Evolutionary conservation across 768 basidiomycete genomes (phyloP).

Genomic region (Boletus reticuloceps): DNA sequence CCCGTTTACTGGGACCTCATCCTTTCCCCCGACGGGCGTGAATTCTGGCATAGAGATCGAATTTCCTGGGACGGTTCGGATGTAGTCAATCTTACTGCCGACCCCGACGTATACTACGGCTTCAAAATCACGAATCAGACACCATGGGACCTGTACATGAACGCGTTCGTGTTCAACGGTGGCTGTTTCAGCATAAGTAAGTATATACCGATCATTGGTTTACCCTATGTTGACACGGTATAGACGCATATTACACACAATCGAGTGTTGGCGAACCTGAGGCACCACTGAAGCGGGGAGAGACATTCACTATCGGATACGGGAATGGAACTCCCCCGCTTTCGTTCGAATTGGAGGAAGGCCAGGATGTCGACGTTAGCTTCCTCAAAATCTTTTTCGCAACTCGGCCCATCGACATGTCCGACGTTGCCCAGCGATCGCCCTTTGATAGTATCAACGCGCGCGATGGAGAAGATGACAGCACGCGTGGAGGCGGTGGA

Average conservation of each 20-base stretch:
- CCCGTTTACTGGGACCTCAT: no score
- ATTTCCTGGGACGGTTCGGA: neutral
- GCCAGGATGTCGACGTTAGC: constrained; percentile 37
- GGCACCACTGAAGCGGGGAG: constrained; percentile 3
- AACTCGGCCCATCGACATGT: constrained; percentile 34
- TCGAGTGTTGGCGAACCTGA: neutral
- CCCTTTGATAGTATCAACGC: constrained; percentile 23
- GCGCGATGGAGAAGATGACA: neutral
- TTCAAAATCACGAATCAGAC: constrained; percentile 37
- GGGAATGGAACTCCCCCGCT: constrained; percentile 34
- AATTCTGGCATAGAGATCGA: constrained; percentile 2
- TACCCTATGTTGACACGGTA: neutral
- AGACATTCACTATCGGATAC: constrained; percentile 38
- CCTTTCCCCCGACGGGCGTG: neutral
- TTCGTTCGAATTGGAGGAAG: constrained; percentile 23
- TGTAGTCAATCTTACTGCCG: constrained; percentile 18
- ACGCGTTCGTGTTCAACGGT: constrained; percentile 43
- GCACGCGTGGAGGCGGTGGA: neutral
- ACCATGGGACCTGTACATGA: constrained; percentile 34
- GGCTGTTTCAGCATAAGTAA: constrained; percentile 36
- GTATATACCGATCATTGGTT: neutral
- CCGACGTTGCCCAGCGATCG: constrained; percentile 32
- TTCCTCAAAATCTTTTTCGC: constrained; percentile 46
- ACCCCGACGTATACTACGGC: constrained; percentile 28
- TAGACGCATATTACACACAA: constrained; percentile 10